Percentiles rank a stretch among this genome's conserved stretches.
Evolutionary conservation across 2,329 filamentous ascomycete genomes (phyloP).

Genomic region (Aspergillus proliferans): DNA sequence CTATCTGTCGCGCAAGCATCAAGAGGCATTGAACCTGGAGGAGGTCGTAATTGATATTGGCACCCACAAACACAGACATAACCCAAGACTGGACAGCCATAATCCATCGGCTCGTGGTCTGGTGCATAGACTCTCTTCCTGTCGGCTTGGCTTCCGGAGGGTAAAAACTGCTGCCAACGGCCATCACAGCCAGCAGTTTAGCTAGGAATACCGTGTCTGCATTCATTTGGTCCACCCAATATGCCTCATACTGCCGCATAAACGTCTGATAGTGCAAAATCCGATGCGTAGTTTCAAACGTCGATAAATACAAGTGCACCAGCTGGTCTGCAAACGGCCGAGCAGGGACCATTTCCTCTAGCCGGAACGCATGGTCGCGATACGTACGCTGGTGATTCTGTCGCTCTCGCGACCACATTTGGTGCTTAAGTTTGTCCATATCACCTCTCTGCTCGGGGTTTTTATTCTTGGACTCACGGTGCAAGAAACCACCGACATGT

Average conservation of each 20-base stretch:
- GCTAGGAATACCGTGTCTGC: slow-evolving; percentile 44
- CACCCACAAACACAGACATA: slow-evolving; percentile 24
- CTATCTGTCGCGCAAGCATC: slow-evolving; percentile 27
- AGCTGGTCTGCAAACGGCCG: slow-evolving; percentile 44
- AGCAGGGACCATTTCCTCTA: slow-evolving; percentile 40
- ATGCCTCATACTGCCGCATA: slow-evolving; percentile 47
- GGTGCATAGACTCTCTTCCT: slow-evolving; percentile 36
- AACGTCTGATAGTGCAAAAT: slow-evolving; percentile 56
- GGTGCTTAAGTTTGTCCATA: slow-evolving; percentile 24
- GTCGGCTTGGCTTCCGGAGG: slow-evolving; percentile 12
- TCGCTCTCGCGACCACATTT: slow-evolving; percentile 23
- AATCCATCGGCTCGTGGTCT: slow-evolving; percentile 42
- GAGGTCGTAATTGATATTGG: slow-evolving; percentile 23
- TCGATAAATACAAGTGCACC: slow-evolving; percentile 50
- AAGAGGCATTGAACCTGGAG: slow-evolving; percentile 30
- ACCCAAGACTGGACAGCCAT: slow-evolving; percentile 31
- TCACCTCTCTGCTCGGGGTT: slow-evolving; percentile 6
- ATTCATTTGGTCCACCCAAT: slow-evolving; percentile 44
- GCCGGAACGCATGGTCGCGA: slow-evolving; percentile 21
- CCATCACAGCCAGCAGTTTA: slow-evolving; percentile 32
- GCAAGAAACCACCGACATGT: slow-evolving; percentile 22
- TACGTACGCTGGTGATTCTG: slow-evolving; percentile 24
- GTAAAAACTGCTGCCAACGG: slow-evolving; percentile 42
- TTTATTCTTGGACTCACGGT: slow-evolving; percentile 12
- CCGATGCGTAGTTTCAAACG: slow-evolving; percentile 52